Evolutionary conservation across 2,329 filamentous ascomycete genomes (phyloP), one percentile per base, ranked within the genome.

Genomic region (Periglandula ipomoeae): DNA sequence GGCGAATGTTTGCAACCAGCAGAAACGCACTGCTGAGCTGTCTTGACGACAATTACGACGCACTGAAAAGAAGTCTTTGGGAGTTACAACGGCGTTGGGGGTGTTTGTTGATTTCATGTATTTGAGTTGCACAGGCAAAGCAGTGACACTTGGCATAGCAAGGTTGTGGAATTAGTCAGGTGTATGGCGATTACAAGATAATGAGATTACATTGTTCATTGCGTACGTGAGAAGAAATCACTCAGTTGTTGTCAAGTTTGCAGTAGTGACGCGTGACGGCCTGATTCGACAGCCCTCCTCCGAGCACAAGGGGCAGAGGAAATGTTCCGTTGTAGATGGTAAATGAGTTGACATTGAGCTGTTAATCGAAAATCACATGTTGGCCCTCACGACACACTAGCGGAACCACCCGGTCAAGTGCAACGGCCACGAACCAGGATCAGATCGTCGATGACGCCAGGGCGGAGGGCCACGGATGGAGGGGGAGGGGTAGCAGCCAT

Each of bases 401-500:
- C 43, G 32, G 43, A n/a, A 45, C 17, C 19, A 37, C 19, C 43
- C 43, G 43, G 43, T 6, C 23, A 24, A 23, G 19, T 7, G 19
- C 23, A 30, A 30, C 24, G 26, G 24, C n/a, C 26, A 24, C 41
- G 26, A 45, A 17, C 43, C 20, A 39, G 41, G 41, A 39, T 27
- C 9, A 30, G 19, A 30, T 44, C 42, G 17, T 35, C 44, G 35
- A 50, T 45, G 48, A 50, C 48, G 44, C 42, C 47, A 46, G 48
- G 48, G 35, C 22, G 30, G 43, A n/a, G 11, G 15, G 26, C 15
- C 34, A 23, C 26, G 22, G 20, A 46, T 32, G 37, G 48, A 50
- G 48, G 48, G 42, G 48, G 48, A 45, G 48, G 48, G 48, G 48
- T 32, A 45, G 17, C 35, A 38, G 35, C 35, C 35, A 38, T 19